Percentiles rank a stretch among this genome's conserved stretches.
phyloP scores from a whole-genome alignment of 805 yeast species.

The Lipomyces sp. region DNA sequence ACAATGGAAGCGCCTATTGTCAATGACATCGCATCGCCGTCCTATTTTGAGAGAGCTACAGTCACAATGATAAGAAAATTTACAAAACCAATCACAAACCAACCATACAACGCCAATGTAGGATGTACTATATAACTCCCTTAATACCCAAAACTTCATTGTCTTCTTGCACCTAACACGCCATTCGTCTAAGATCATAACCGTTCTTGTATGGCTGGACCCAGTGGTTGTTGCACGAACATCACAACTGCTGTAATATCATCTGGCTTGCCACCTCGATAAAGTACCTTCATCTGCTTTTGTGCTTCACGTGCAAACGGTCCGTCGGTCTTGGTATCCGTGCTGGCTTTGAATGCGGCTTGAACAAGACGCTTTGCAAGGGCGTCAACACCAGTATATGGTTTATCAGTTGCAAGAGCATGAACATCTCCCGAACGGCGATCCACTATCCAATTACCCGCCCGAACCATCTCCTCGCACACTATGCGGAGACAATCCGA shows the following conservation, averaged over 20 bases:
- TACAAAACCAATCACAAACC: too few species aligned
- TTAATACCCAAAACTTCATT: too few species aligned
- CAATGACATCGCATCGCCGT: too few species aligned
- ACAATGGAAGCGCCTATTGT: too few species aligned
- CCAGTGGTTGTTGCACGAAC: slow-evolving; percentile 43
- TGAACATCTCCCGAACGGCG: slow-evolving; percentile 19
- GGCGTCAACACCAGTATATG: slow-evolving; percentile 41
- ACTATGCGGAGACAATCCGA: slow-evolving; percentile 69
- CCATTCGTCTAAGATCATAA: too few species aligned
- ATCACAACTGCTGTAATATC: slow-evolving; percentile 84
- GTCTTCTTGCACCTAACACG: too few species aligned
- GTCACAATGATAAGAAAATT: too few species aligned
- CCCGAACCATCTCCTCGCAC: slow-evolving; percentile 48
- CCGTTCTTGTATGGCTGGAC: neutral
- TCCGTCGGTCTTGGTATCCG: slow-evolving; percentile 70
- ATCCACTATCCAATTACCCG: slow-evolving; percentile 35
- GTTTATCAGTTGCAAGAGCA: slow-evolving; percentile 10
- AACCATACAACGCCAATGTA: too few species aligned
- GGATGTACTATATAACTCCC: too few species aligned
- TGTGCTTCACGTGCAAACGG: slow-evolving; percentile 81
- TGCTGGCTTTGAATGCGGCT: slow-evolving; percentile 65
- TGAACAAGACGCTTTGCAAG: slow-evolving; percentile 57
- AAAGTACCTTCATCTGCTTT: slow-evolving; percentile 60
- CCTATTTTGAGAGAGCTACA: too few species aligned
- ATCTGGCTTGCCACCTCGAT: slow-evolving; percentile 92